Conservation (phyloP, 1,284 basidiomycete genomes). For the Earliella scabrosa region DNA sequence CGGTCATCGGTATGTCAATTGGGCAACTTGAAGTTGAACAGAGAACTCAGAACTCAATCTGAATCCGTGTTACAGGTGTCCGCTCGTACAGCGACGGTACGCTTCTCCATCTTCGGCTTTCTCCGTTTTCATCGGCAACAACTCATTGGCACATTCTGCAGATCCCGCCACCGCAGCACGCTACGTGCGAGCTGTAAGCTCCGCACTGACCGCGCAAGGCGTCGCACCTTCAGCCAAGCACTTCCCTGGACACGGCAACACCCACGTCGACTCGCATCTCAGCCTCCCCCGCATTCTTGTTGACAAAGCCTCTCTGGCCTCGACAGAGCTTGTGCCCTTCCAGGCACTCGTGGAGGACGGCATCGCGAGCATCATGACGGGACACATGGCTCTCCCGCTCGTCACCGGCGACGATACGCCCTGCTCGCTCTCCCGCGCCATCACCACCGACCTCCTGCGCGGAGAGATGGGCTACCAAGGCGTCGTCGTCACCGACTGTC, state of each 20-base stretch:
- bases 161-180: conserved; percentile 56
- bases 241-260: conserved; percentile 77
- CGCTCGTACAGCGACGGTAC: conserved; percentile 71
- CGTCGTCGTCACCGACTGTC: conserved; percentile 68
- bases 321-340: conserved; percentile 65
- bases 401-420: conserved; percentile 57
- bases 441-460: conserved; percentile 59
- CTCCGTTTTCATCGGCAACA: neutral
- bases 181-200: conserved; percentile 51
- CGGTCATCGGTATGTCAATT: conserved; percentile 62
- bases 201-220: conserved; percentile 50
- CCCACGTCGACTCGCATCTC: conserved; percentile 72
- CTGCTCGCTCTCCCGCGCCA: conserved; percentile 54
- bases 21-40: too few relatives aligned
- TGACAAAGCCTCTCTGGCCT: conserved; percentile 41
- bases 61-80: conserved; percentile 48
- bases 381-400: conserved; percentile 69
- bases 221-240: conserved; percentile 69
- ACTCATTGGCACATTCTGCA: conserved; percentile 27
- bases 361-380: conserved; percentile 67
- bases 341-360: conserved; percentile 42
- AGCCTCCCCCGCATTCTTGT: conserved; percentile 65
- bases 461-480: conserved; percentile 52
- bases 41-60: neutral
- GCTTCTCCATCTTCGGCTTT: neutral